These are phyloP conservation scores for Apium graveolens DNA, from an alignment of 129 eudicot species.

Conservation along the genomic window DNA sequence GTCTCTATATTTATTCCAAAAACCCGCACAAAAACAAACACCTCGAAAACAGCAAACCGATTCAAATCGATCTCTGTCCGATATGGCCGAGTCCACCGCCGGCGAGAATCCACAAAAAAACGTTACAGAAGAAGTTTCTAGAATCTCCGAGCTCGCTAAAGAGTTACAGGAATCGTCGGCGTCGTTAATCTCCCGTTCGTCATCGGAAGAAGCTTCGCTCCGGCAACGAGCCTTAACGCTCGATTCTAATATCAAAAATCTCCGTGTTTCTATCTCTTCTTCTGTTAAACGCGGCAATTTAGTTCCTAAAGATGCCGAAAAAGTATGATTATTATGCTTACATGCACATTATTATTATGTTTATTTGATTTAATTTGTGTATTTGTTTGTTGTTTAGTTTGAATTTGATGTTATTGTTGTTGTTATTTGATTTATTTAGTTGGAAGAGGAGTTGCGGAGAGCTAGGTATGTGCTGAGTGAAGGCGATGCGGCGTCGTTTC, in stretches of 20 bases:
- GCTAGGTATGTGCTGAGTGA: conserved; percentile 26
- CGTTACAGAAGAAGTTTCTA: conserved; percentile 30
- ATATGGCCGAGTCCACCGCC: conserved; percentile 1
- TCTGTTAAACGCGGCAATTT: conserved; percentile 19
- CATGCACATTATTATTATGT: neutral
- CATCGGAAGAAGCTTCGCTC: conserved; percentile 31
- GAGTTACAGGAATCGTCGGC: conserved; percentile 47
- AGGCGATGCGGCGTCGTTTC: conserved; percentile 41
- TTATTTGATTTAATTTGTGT: neutral
- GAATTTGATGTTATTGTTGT: neutral
- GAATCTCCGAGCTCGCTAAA: conserved; percentile 32
- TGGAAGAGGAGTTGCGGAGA: conserved; percentile 28
- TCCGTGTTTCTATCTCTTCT: conserved; percentile 23
- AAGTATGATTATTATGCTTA: neutral
- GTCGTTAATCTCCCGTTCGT: conserved; percentile 21
- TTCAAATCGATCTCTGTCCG: neutral
- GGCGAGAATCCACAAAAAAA: conserved; percentile 13
- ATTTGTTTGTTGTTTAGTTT: neutral
- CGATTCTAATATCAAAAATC: conserved; percentile 25
- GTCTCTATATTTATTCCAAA: neutral
- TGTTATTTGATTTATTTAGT: conserved; percentile 1
- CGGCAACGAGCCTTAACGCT: conserved; percentile 36
- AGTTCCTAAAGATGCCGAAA: conserved; percentile 26
- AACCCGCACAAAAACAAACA: neutral
- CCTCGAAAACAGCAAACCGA: neutral